Percentiles rank a stretch among this genome's conserved stretches.
These are phyloP conservation scores for Flagelloscypha sp. DNA, from an alignment of 768 basidiomycete genomes.

Conservation along the genomic window DNA sequence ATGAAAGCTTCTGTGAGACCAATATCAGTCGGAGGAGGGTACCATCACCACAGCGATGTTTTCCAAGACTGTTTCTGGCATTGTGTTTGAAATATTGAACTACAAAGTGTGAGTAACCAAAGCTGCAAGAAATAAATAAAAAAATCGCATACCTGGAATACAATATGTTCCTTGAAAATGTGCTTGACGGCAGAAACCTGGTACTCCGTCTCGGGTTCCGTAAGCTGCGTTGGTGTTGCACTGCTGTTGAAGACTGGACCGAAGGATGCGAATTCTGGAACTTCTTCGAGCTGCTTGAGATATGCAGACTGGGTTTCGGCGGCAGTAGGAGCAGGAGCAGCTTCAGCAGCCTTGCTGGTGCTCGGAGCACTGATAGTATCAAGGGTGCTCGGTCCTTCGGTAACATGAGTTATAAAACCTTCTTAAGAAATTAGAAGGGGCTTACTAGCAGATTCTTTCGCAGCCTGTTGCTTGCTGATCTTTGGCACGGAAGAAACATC, in stretches of 20 bases:
- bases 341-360: slow-evolving; percentile 45
- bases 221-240: slow-evolving; percentile 68
- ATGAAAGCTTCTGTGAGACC: slow-evolving; percentile 91
- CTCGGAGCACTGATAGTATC: slow-evolving; percentile 76
- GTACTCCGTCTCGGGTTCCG: slow-evolving; percentile 97
- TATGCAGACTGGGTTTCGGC: slow-evolving; percentile 88
- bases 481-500: slow-evolving; percentile 84
- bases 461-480: slow-evolving; percentile 87
- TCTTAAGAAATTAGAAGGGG: not conserved
- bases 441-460: slow-evolving; percentile 82
- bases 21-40: slow-evolving; percentile 59
- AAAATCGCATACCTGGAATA: slow-evolving; percentile 74
- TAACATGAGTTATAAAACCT: slow-evolving; percentile 6
- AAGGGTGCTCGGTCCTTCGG: slow-evolving; percentile 73
- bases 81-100: slow-evolving; percentile 97
- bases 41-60: slow-evolving; percentile 92
- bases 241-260: slow-evolving; percentile 86
- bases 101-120: slow-evolving; percentile 23
- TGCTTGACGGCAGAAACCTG: slow-evolving; percentile 96
- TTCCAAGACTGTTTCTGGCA: slow-evolving; percentile 92
- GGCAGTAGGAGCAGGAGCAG: slow-evolving; percentile 70
- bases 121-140: not conserved
- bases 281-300: slow-evolving; percentile 72
- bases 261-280: slow-evolving; percentile 80
- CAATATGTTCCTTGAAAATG: slow-evolving; percentile 88